These are phyloP conservation scores for Chromera velia DNA, from an alignment of 73 alveolate species.

Conservation along the genomic window DNA sequence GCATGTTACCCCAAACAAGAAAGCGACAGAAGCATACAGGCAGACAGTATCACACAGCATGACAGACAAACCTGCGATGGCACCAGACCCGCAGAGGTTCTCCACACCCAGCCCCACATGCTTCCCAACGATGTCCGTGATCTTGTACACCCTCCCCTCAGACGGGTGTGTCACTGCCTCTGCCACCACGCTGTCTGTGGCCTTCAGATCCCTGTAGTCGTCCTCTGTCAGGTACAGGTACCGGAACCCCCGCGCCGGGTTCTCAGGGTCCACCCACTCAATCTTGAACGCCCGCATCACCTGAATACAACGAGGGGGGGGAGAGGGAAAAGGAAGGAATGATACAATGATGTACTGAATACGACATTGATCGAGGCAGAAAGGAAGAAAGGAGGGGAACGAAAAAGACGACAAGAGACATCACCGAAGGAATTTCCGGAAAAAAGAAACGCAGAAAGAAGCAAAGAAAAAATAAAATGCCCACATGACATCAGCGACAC, in stretches of 20 bases:
- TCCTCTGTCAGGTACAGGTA: conserved; percentile 26
- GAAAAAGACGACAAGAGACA: too few relatives aligned
- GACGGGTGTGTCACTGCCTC: background rate
- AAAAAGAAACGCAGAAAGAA: too few relatives aligned
- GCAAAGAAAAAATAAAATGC: too few relatives aligned
- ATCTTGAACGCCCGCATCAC: conserved; percentile 27
- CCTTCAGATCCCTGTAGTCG: conserved; percentile 11
- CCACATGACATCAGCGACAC: too few relatives aligned
- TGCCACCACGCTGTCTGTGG: conserved; percentile 13
- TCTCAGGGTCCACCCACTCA: conserved; percentile 24
- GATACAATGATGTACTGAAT: too few relatives aligned
- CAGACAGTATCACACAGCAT: conserved; percentile 1
- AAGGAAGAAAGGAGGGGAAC: too few relatives aligned
- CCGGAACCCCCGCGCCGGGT: conserved; percentile 34
- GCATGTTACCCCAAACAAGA: too few relatives aligned
- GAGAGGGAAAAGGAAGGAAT: too few relatives aligned
- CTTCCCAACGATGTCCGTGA: background rate
- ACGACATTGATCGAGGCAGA: too few relatives aligned
- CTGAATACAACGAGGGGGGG: too few relatives aligned
- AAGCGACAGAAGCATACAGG: too few relatives aligned
- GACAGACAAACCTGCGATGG: conserved; percentile 22
- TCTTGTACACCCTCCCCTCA: background rate
- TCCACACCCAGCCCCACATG: conserved; percentile 38
- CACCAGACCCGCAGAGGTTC: conserved; percentile 13
- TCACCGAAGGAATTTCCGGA: too few relatives aligned